Conservation (phyloP, 257 asterid species). For the Przewalskia tangutica region DNA sequence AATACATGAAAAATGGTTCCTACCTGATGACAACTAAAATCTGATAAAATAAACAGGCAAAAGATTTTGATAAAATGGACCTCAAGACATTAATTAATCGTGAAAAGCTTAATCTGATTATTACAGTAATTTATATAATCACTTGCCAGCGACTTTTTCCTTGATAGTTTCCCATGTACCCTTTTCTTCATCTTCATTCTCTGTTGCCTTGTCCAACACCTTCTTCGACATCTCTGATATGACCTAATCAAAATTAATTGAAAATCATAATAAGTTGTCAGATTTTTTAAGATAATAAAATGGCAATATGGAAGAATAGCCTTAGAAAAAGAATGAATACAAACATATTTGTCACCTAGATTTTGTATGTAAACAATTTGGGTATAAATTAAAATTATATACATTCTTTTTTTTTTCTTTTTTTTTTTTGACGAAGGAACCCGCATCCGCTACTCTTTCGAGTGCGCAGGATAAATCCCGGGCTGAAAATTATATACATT, state of each 20-base stretch:
- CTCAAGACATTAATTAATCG: neutral
- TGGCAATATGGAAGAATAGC: neutral
- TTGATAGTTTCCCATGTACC: conserved; percentile 46
- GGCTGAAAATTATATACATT: too few species aligned
- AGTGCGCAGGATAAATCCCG: too few species aligned
- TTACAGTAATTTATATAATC: neutral
- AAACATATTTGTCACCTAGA: neutral
- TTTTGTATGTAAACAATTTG: neutral
- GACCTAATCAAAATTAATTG: conserved; percentile 19
- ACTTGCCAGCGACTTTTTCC: conserved; percentile 18
- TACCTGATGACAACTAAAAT: neutral
- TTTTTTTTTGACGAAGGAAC: too few species aligned
- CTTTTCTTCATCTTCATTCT: conserved; percentile 21
- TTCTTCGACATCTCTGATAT: conserved; percentile 38
- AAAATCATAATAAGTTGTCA: neutral
- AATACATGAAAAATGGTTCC: too few species aligned
- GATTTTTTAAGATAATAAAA: neutral
- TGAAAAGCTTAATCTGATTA: neutral
- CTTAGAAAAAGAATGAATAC: neutral
- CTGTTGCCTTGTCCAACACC: conserved; percentile 49
- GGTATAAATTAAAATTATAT: too few species aligned
- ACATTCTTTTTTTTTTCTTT: too few species aligned
- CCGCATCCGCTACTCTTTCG: too few species aligned
- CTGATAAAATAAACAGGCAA: neutral
- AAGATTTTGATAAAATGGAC: neutral